Evolutionary conservation across 352 stramenopile species (phyloP), one percentile per base, ranked within the genome.

Genomic region (Phytophthora foliorum): DNA sequence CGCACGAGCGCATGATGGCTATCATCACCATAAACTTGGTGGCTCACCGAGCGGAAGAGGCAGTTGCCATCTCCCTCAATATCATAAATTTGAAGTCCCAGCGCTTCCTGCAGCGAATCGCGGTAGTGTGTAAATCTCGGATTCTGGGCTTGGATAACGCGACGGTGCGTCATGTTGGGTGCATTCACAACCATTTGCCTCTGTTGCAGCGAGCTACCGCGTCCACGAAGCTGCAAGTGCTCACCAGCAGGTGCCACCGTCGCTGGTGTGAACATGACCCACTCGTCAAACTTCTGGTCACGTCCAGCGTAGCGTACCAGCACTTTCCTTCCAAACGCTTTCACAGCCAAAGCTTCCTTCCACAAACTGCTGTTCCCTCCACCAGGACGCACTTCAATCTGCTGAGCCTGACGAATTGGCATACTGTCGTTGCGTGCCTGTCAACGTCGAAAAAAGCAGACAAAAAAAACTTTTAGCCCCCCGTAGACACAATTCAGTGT

Each of bases 11-110:
- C 80, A 74, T 99, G 96, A 70, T 97, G 91, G 5, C 77, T 74
- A 38, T 96, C 82, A 67, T 98, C 86, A 3, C 96, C 97, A 71
- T 99, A 99, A 11, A 99, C 81, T 77, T 99, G 97, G 64, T 99
- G 89, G 55, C 90, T 95, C 32, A 99, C 92, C 4, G 97, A 91
- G 17, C 97, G 94, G 74, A 99, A 99, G 11, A 99, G 76, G 70
- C 97, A 99, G 78, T 99, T 99, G 29, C 97, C 97, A 72, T 99
- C 98, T 8, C 96, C 95, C 58, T 97, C 84, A 49, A 98, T 90
- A 10, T 81, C 59, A 60, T 78, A 71, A 60, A 94, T 86, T 6
- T 58, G 61, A 29, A 94, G 66, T 13, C 76, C 74, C 21, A 88
- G 57, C 1, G 63, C 54, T 16, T 64, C 57, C 22, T 67, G 52